phyloP scores from a whole-genome alignment of 164 flowering plant genomes.

The Amborella trichopoda region DNA sequence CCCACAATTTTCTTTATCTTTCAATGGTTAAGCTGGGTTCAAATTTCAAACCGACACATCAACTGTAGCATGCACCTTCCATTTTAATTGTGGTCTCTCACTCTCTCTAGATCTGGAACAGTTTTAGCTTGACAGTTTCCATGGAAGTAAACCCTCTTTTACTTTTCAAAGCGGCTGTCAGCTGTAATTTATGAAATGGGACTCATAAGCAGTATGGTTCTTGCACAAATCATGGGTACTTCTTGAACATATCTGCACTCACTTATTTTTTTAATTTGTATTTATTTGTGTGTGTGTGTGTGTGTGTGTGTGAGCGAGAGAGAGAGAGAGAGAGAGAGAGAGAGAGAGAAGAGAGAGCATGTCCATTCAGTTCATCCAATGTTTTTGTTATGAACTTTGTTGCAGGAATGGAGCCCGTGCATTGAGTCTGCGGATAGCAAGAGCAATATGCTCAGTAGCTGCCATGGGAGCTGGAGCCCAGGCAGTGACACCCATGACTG shows the following conservation, averaged over 20 bases:
- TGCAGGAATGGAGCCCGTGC: slow-evolving; percentile 16
- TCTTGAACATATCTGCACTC: too few species aligned
- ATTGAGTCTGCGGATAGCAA: slow-evolving; percentile 10
- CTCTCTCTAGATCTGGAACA: not conserved
- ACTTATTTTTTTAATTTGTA: too few species aligned
- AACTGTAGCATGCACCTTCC: too few species aligned
- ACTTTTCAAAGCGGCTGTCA: too few species aligned
- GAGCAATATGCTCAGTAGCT: slow-evolving; percentile 28
- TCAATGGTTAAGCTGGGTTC: not conserved
- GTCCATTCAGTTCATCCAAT: too few species aligned
- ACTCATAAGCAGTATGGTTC: too few species aligned
- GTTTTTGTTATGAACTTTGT: not conserved
- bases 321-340: too few species aligned
- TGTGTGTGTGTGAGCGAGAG: too few species aligned
- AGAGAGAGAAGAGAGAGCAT: too few species aligned
- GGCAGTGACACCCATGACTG: slow-evolving; percentile 13
- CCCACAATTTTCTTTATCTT: not conserved
- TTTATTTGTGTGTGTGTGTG: not conserved
- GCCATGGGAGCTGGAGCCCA: slow-evolving; percentile 66
- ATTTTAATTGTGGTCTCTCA: not conserved
- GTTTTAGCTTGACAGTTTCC: not conserved
- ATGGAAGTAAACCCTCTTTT: not conserved
- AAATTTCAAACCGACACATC: too few species aligned
- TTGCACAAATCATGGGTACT: too few species aligned
- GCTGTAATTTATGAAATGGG: too few species aligned